Conservation (phyloP, 345 rosid species). For the Firmiana major region DNA sequence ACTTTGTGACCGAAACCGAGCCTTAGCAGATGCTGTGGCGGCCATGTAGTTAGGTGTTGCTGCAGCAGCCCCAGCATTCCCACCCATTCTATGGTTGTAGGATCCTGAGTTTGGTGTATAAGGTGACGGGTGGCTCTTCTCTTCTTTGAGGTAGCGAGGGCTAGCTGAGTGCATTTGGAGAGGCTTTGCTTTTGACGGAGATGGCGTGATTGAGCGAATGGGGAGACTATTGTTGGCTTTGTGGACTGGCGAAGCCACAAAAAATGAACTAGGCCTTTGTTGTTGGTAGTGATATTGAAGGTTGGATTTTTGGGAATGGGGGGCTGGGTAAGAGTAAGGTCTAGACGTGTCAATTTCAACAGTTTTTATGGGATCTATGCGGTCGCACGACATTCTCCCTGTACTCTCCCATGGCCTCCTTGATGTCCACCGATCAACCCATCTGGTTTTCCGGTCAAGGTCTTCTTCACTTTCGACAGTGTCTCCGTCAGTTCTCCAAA, state of each 20-base stretch:
- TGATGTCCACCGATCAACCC: constrained; percentile 30
- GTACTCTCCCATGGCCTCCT: constrained; percentile 27
- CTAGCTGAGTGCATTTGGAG: constrained; percentile 39
- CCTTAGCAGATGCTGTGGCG: constrained; percentile 64
- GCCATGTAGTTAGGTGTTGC: constrained; percentile 71
- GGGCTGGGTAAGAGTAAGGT: constrained; percentile 33
- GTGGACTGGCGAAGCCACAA: constrained; percentile 23
- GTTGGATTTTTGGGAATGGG: constrained; percentile 23
- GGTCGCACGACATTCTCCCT: constrained; percentile 56
- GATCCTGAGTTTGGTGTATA: constrained; percentile 21
- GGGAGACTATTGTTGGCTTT: constrained; percentile 8
- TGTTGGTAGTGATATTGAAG: constrained; percentile 29
- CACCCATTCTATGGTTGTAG: background rate
- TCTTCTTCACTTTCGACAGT: constrained; percentile 48
- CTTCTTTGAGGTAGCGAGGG: constrained; percentile 40
- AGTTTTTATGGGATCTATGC: constrained; percentile 57
- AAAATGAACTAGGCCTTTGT: constrained; percentile 26
- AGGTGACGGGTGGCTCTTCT: constrained; percentile 29
- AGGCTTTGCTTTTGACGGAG: constrained; percentile 26
- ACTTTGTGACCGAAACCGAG: constrained; percentile 59
- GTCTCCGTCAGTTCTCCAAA: constrained; percentile 43
- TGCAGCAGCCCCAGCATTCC: background rate
- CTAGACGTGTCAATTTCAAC: constrained; percentile 60
- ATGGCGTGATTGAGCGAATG: constrained; percentile 17
- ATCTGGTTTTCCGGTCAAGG: constrained; percentile 30